These are phyloP conservation scores for Angomonas ambiguus DNA, from an alignment of 208 protist genomes.

Conservation along the genomic window DNA sequence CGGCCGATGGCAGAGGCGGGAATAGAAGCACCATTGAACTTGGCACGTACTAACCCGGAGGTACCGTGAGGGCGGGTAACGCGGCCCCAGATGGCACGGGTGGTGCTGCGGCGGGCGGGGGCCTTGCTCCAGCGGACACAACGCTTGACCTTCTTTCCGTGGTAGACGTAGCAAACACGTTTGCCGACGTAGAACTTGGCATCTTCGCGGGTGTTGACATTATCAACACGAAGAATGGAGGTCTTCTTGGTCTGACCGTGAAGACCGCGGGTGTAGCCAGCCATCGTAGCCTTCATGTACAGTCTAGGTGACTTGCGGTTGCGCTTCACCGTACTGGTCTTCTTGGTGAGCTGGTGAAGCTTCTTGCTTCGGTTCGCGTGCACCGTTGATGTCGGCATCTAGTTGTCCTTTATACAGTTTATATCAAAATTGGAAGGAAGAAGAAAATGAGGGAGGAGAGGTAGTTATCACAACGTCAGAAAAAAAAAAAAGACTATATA, in stretches of 20 bases:
- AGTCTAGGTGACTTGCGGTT: conserved; percentile 85
- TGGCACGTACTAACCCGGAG: conserved; percentile 95
- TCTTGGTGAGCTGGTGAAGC: conserved; percentile 84
- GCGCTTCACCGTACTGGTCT: conserved; percentile 80
- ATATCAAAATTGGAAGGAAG: not conserved
- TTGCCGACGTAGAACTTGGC: conserved; percentile 98
- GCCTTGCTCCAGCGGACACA: conserved; percentile 89
- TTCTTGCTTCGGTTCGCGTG: conserved; percentile 88
- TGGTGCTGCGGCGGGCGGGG: conserved; percentile 83
- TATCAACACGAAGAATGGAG: conserved; percentile 95
- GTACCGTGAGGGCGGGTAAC: conserved; percentile 97
- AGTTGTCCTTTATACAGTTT: not conserved
- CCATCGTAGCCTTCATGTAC: conserved; percentile 91
- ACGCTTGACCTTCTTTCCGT: conserved; percentile 92
- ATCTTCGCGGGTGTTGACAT: conserved; percentile 94
- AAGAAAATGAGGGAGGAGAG: not conserved
- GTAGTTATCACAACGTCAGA: not conserved
- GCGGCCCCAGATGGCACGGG: conserved; percentile 97
- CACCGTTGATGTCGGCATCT: conserved; percentile 67
- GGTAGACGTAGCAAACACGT: conserved; percentile 97
- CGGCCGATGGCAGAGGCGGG: conserved; percentile 95
- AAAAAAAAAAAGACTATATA: conserved; percentile 12
- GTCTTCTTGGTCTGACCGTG: conserved; percentile 94
- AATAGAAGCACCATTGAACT: conserved; percentile 95
- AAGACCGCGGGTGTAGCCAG: conserved; percentile 87